Evolutionary conservation across 495 filamentous ascomycete species (phyloP).

Genomic region (Penicillium manginii): DNA sequence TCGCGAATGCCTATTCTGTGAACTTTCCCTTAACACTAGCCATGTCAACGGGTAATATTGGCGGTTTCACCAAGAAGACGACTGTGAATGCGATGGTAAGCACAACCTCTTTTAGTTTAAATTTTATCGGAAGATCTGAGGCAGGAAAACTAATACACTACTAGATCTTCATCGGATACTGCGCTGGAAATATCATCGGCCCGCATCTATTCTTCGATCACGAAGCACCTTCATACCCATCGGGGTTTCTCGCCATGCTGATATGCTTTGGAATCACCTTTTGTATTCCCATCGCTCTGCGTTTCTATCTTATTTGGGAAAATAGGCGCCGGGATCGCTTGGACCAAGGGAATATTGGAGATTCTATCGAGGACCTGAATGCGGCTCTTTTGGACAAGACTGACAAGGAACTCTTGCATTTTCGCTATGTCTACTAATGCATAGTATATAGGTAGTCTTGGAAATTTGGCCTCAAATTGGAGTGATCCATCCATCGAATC

Average conservation of each 20-base stretch:
- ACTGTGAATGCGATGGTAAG: slow-evolving; percentile 18
- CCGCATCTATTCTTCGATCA: slow-evolving; percentile 21
- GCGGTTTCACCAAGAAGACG: slow-evolving; percentile 29
- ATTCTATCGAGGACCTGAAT: not conserved
- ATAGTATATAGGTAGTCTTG: too few species aligned
- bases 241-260: slow-evolving; percentile 13
- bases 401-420: not conserved
- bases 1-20: slow-evolving; percentile 8
- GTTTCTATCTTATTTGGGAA: slow-evolving; percentile 19
- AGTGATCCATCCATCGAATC: too few species aligned
- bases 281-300: not conserved
- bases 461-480: too few species aligned
- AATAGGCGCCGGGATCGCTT: slow-evolving; percentile 9
- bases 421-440: not conserved
- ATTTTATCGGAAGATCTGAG: not conserved
- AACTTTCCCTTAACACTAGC: slow-evolving; percentile 12
- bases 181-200: slow-evolving; percentile 39
- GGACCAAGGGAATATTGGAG: not conserved
- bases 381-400: not conserved
- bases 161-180: slow-evolving; percentile 35
- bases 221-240: slow-evolving; percentile 20
- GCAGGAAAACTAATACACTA: not conserved
- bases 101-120: not conserved
- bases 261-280: slow-evolving; percentile 5
- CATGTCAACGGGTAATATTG: slow-evolving; percentile 26